These are phyloP conservation scores for Achlya hypogyna DNA, from an alignment of 352 stramenopile genomes.

Conservation along the genomic window DNA sequence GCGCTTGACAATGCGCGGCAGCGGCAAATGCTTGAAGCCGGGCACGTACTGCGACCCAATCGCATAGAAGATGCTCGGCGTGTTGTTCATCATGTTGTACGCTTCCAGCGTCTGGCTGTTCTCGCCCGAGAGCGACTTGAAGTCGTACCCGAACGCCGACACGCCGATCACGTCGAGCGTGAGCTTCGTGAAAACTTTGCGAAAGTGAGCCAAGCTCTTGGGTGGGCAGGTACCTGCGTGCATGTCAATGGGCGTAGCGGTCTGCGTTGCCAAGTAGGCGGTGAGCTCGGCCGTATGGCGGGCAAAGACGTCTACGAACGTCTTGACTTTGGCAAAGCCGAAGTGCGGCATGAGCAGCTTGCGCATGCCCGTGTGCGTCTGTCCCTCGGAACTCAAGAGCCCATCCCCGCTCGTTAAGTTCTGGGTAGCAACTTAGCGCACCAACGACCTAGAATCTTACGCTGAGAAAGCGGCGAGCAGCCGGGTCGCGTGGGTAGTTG, in stretches of 20 bases:
- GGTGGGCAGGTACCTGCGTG: constrained; percentile 5
- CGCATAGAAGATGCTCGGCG: background rate
- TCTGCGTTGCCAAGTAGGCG: background rate
- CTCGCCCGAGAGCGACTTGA: background rate
- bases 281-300: background rate
- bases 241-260: constrained; percentile 11
- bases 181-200: constrained; percentile 13
- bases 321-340: constrained; percentile 12
- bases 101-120: background rate
- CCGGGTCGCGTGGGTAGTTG: constrained; percentile 7
- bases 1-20: background rate
- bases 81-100: constrained; percentile 18
- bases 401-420: constrained; percentile 13
- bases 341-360: constrained; percentile 20
- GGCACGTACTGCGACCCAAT: background rate
- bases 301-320: constrained; percentile 13
- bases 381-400: constrained; percentile 14
- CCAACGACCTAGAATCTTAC: background rate
- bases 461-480: background rate
- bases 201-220: background rate
- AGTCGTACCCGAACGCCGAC: constrained; percentile 19
- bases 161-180: constrained; percentile 18
- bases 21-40: background rate
- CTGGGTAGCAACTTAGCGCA: background rate
- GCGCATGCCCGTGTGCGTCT: background rate